Evolutionary conservation across 2,329 filamentous ascomycete genomes (phyloP).

Genomic region (Coniochaeta pulveracea): DNA sequence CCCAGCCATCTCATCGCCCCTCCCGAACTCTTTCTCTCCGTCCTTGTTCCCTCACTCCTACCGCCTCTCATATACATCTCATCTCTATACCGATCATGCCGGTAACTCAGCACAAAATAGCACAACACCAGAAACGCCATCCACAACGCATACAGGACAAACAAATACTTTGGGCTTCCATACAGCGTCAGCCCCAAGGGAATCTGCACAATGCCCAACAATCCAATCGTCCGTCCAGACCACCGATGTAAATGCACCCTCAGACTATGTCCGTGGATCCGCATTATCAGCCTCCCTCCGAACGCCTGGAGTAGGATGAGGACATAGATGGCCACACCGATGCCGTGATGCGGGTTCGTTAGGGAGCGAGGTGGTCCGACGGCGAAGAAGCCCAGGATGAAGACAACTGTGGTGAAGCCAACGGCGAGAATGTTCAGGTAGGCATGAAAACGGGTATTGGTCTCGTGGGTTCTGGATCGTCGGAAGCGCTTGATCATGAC

Average conservation of each 20-base stretch:
- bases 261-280: conserved; percentile 36
- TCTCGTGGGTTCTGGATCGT: conserved; percentile 42
- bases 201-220: conserved; percentile 79
- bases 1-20: conserved; percentile 33
- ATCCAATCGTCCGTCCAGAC: conserved; percentile 64
- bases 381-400: conserved; percentile 67
- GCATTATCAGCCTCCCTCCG: conserved; percentile 52
- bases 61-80: conserved; percentile 43
- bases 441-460: conserved; percentile 60
- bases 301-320: conserved; percentile 61
- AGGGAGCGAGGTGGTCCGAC: conserved; percentile 62
- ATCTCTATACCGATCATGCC: conserved; percentile 42
- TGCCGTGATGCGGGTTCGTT: conserved; percentile 77
- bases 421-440: conserved; percentile 63
- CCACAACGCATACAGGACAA: conserved; percentile 77
- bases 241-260: conserved; percentile 71
- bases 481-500: conserved; percentile 63
- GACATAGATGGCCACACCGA: conserved; percentile 68
- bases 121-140: conserved; percentile 58
- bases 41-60: conserved; percentile 37
- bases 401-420: conserved; percentile 56
- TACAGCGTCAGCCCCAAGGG: conserved; percentile 85
- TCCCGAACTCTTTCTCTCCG: conserved; percentile 25
- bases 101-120: conserved; percentile 74
- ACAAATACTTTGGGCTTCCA: conserved; percentile 74